Percentiles rank a stretch among this genome's conserved stretches.
Conservation (phyloP, 1,284 basidiomycete species). For the Leccinum pseudoinsigne region DNA sequence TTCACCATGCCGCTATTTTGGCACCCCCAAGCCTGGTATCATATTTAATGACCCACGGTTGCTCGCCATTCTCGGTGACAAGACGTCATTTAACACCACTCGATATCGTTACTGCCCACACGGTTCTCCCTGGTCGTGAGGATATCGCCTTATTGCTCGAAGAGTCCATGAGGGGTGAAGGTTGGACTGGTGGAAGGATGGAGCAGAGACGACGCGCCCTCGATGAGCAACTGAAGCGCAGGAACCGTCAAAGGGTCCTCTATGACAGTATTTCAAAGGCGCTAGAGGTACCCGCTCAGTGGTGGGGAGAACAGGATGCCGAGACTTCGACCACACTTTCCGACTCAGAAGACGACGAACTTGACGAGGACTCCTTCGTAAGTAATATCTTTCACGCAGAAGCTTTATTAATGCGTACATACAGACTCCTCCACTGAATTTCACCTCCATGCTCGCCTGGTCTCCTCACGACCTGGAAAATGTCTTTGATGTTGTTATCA, state of each 20-base stretch:
- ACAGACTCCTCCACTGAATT: slow-evolving; percentile 72
- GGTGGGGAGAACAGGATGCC: slow-evolving; percentile 59
- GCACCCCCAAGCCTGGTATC: slow-evolving; percentile 91
- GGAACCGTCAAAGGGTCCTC: slow-evolving; percentile 50
- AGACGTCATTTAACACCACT: slow-evolving; percentile 77
- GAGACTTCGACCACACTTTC: slow-evolving; percentile 39
- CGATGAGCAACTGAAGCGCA: slow-evolving; percentile 58
- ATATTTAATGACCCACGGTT: slow-evolving; percentile 90
- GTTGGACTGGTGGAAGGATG: slow-evolving; percentile 70
- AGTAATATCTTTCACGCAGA: slow-evolving; percentile 32
- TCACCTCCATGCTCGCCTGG: slow-evolving; percentile 89
- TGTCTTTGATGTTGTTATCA: slow-evolving; percentile 82
- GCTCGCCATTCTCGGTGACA: slow-evolving; percentile 76
- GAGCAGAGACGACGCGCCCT: slow-evolving; percentile 57
- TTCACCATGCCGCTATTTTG: slow-evolving; percentile 91
- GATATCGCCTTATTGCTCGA: slow-evolving; percentile 80
- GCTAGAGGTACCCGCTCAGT: slow-evolving; percentile 55
- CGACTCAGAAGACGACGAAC: slow-evolving; percentile 46
- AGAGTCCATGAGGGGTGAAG: slow-evolving; percentile 77
- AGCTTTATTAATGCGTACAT: slow-evolving; percentile 10
- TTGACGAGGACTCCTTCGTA: slow-evolving; percentile 54
- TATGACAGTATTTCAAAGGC: slow-evolving; percentile 55
- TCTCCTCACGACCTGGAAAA: slow-evolving; percentile 74
- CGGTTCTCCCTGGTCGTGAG: slow-evolving; percentile 75
- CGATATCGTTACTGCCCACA: slow-evolving; percentile 83